phyloP scores from a whole-genome alignment of 2,329 filamentous ascomycete species.

The Westerdykella ornata region DNA sequence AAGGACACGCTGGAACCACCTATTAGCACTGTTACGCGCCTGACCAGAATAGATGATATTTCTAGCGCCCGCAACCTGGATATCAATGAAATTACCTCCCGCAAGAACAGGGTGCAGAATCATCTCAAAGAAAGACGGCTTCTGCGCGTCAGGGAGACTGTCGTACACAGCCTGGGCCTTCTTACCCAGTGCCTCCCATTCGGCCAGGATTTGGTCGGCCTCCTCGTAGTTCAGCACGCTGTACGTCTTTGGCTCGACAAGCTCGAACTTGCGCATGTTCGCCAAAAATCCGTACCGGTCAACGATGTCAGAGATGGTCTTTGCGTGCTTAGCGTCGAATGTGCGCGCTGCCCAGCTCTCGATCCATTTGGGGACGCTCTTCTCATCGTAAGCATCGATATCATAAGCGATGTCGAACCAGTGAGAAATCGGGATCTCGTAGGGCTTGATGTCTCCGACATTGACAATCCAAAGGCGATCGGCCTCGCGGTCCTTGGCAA shows the following conservation, averaged over 20 bases:
- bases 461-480: constrained; percentile 61
- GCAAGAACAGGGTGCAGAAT: constrained; percentile 56
- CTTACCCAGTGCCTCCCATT: constrained; percentile 50
- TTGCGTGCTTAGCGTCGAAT: constrained; percentile 47
- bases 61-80: constrained; percentile 33
- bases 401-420: constrained; percentile 65
- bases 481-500: constrained; percentile 54
- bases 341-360: constrained; percentile 52
- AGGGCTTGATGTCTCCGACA: constrained; percentile 59
- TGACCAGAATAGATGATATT: constrained; percentile 34
- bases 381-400: constrained; percentile 50
- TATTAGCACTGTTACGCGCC: constrained; percentile 36
- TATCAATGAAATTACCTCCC: constrained; percentile 51
- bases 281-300: constrained; percentile 53
- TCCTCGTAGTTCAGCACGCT: constrained; percentile 60
- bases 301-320: constrained; percentile 48
- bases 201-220: constrained; percentile 51
- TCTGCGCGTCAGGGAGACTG: constrained; percentile 44
- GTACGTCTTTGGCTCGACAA: constrained; percentile 53
- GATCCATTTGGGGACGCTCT: constrained; percentile 53
- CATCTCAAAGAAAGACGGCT: constrained; percentile 57
- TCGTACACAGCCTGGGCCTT: constrained; percentile 54
- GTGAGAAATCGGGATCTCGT: constrained; percentile 60
- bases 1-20: constrained; percentile 32
- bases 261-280: constrained; percentile 56